Percentiles rank a stretch among this genome's conserved stretches.
Conservation (phyloP, 371 early-diverging fungal genomes). For the Haplosporangium sp. region DNA sequence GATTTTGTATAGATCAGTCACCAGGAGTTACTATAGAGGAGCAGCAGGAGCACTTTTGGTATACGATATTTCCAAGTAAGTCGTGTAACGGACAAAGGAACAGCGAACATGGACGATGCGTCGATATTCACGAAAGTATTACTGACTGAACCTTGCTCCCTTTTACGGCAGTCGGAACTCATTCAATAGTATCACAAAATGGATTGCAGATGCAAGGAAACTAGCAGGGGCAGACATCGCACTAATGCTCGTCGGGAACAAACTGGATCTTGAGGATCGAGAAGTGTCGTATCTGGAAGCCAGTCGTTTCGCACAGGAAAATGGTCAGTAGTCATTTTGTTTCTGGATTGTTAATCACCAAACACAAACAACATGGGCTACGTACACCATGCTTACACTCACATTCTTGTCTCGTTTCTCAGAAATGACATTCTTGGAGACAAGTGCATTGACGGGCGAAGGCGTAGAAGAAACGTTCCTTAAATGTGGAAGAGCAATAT, state of each 20-base stretch:
- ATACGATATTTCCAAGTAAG: slow-evolving; percentile 76
- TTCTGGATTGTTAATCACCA: neutral
- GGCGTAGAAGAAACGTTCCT: slow-evolving; percentile 72
- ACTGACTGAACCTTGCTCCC: neutral
- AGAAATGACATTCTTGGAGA: slow-evolving; percentile 75
- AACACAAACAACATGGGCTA: too few relatives aligned
- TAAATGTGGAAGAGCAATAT: slow-evolving; percentile 69
- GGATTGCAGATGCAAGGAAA: slow-evolving; percentile 74
- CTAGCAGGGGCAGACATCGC: slow-evolving; percentile 75
- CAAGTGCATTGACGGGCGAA: slow-evolving; percentile 70
- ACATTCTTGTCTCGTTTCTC: neutral
- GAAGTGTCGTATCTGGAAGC: slow-evolving; percentile 76
- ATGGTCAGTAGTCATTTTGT: slow-evolving; percentile 55
- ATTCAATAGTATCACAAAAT: slow-evolving; percentile 66
- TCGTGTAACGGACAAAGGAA: neutral
- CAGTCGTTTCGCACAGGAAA: slow-evolving; percentile 74
- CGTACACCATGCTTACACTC: too few relatives aligned
- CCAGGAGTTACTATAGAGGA: slow-evolving; percentile 78
- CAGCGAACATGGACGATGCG: neutral
- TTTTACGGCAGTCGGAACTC: slow-evolving; percentile 62
- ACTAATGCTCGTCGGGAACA: slow-evolving; percentile 80
- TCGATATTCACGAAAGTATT: neutral
- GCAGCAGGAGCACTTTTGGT: slow-evolving; percentile 78
- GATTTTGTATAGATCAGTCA: slow-evolving; percentile 67
- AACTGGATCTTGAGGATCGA: slow-evolving; percentile 72